Conservation (phyloP, 1,284 basidiomycete species). For the Cutaneotrichosporon cavernicola region DNA sequence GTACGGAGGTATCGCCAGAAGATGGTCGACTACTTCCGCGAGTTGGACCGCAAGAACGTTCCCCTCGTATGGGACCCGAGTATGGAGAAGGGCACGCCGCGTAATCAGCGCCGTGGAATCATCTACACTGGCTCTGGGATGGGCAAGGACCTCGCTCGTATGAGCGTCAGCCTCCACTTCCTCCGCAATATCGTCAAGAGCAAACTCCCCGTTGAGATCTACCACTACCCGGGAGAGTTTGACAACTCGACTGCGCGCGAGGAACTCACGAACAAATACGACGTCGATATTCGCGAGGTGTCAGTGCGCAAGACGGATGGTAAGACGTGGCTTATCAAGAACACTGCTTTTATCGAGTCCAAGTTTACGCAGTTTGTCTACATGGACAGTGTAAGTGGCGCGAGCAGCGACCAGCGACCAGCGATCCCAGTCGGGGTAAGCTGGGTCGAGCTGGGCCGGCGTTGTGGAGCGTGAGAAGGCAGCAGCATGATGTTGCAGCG, state of each 20-base stretch:
- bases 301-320: slow-evolving; percentile 29
- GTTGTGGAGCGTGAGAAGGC: no score
- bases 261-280: slow-evolving; percentile 38
- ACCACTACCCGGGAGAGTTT: slow-evolving; percentile 55
- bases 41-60: slow-evolving; percentile 43
- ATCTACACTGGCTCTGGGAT: slow-evolving; percentile 54
- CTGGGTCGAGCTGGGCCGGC: no score
- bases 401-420: background rate
- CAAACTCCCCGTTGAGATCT: slow-evolving; percentile 54
- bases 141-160: slow-evolving; percentile 47
- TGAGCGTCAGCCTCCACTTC: slow-evolving; percentile 50
- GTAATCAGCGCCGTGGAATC: slow-evolving; percentile 45
- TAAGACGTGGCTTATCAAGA: slow-evolving; percentile 51
- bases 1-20: slow-evolving; percentile 44
- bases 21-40: slow-evolving; percentile 50
- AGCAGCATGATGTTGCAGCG: no score
- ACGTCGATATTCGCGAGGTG: slow-evolving; percentile 35
- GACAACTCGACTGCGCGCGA: slow-evolving; percentile 35
- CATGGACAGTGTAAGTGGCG: slow-evolving; percentile 47
- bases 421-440: no score
- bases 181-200: slow-evolving; percentile 50
- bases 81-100: slow-evolving; percentile 37
- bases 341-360: slow-evolving; percentile 45
- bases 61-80: slow-evolving; percentile 47
- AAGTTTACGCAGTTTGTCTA: slow-evolving; percentile 51